These are phyloP conservation scores for Diplocarpon rosae DNA, from an alignment of 2,329 filamentous ascomycete genomes.

Conservation along the genomic window DNA sequence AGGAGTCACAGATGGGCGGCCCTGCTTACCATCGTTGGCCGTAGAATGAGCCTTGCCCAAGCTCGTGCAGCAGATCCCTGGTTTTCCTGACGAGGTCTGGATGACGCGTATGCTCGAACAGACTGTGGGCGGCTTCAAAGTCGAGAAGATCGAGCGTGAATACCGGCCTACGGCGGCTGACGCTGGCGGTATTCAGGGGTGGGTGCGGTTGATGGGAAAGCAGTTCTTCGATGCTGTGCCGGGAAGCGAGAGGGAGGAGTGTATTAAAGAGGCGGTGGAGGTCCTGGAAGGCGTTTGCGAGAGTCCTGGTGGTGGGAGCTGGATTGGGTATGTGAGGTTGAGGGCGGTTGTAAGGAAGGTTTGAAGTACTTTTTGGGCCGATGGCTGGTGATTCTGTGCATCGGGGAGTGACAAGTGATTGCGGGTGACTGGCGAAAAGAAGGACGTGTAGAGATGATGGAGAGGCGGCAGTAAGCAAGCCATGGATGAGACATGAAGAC, in stretches of 20 bases:
- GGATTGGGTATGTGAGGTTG: slow-evolving; percentile 44
- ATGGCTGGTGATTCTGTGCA: too few relatives aligned
- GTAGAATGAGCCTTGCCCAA: slow-evolving; percentile 38
- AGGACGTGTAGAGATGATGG: too few relatives aligned
- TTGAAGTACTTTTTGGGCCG: too few relatives aligned
- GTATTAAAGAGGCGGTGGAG: slow-evolving; percentile 42
- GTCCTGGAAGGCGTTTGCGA: slow-evolving; percentile 44
- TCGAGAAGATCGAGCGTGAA: slow-evolving; percentile 46
- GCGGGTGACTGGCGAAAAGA: too few relatives aligned
- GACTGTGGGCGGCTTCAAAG: slow-evolving; percentile 28
- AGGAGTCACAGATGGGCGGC: slow-evolving; percentile 38
- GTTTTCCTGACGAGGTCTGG: slow-evolving; percentile 60
- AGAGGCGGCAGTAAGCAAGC: too few relatives aligned
- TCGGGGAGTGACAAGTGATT: too few relatives aligned
- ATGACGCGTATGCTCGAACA: slow-evolving; percentile 34
- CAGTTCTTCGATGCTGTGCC: slow-evolving; percentile 44
- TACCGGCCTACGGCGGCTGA: slow-evolving; percentile 53
- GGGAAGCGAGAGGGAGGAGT: slow-evolving; percentile 36
- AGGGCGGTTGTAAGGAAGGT: slow-evolving; percentile 36
- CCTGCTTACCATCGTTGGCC: slow-evolving; percentile 40
- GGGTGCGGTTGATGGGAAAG: slow-evolving; percentile 54
- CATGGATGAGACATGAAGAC: too few relatives aligned
- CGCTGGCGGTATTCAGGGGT: slow-evolving; percentile 50
- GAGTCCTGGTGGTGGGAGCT: slow-evolving; percentile 46
- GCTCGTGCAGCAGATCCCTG: slow-evolving; percentile 47